Conservation (phyloP, 2,329 filamentous ascomycete genomes). For the Coniochaeta hoffmannii region DNA sequence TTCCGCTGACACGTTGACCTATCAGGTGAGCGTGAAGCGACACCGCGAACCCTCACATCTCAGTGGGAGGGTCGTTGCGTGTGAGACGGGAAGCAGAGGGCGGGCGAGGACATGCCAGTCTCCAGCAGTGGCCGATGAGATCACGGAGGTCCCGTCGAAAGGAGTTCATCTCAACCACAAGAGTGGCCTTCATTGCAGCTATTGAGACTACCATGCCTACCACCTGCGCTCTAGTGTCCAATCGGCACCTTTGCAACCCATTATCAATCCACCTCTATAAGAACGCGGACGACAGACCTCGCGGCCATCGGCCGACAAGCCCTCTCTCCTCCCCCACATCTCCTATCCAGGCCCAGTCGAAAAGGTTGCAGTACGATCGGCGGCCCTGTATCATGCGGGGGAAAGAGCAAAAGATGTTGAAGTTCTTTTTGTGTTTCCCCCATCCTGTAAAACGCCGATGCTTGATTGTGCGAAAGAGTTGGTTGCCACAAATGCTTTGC, state of each 20-base stretch:
- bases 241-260: not conserved
- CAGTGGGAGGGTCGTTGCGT: too few relatives aligned
- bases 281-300: not conserved
- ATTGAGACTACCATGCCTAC: not conserved
- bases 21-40: too few relatives aligned
- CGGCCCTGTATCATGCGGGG: conserved; percentile 14
- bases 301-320: not conserved
- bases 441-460: conserved; percentile 20
- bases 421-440: conserved; percentile 24
- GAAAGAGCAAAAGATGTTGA: conserved; percentile 26
- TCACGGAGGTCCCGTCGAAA: not conserved
- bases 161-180: not conserved
- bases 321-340: conserved; percentile 3
- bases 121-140: too few relatives aligned
- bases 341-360: conserved; percentile 13
- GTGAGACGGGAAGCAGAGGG: too few relatives aligned
- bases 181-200: not conserved
- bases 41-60: too few relatives aligned
- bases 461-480: conserved; percentile 15
- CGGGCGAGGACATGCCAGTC: too few relatives aligned
- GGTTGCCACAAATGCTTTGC: conserved; percentile 21
- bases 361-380: conserved; percentile 14
- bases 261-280: not conserved
- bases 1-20: too few relatives aligned
- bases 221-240: not conserved